phyloP scores from a whole-genome alignment of 163 green algal genomes.

The Chlorella variabilis region DNA sequence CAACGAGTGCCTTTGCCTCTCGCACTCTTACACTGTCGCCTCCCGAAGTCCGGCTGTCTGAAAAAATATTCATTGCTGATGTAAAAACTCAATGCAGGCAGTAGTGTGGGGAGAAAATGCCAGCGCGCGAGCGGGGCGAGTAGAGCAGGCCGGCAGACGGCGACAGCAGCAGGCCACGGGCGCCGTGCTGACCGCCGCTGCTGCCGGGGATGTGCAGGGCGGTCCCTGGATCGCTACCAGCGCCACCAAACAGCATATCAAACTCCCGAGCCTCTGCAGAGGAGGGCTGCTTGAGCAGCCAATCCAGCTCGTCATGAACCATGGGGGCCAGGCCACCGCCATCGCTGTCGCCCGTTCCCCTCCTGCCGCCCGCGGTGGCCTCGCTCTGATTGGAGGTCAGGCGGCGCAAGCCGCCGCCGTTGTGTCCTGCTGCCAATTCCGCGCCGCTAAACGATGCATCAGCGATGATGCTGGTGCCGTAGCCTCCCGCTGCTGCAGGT shows the following conservation, averaged over 20 bases:
- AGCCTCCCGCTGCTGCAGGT: no score
- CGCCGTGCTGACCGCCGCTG: not conserved
- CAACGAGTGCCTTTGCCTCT: no score
- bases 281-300: slow-evolving; percentile 24
- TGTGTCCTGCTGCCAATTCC: not conserved
- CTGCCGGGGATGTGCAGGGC: not conserved
- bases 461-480: not conserved
- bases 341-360: not conserved
- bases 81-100: not conserved
- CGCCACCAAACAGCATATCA: slow-evolving; percentile 22
- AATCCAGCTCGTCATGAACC: slow-evolving; percentile 20
- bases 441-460: not conserved
- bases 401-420: not conserved
- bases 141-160: not conserved
- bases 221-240: not conserved
- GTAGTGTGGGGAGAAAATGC: slow-evolving; percentile 19
- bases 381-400: slow-evolving; percentile 38
- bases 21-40: not conserved
- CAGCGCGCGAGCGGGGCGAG: slow-evolving; percentile 2
- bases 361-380: not conserved
- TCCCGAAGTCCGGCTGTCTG: no score
- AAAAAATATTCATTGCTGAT: no score
- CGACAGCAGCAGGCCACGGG: not conserved
- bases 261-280: slow-evolving; percentile 22
- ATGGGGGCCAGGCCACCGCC: not conserved